phyloP scores from a whole-genome alignment of 1,284 basidiomycete genomes.

The Ustilago nuda region DNA sequence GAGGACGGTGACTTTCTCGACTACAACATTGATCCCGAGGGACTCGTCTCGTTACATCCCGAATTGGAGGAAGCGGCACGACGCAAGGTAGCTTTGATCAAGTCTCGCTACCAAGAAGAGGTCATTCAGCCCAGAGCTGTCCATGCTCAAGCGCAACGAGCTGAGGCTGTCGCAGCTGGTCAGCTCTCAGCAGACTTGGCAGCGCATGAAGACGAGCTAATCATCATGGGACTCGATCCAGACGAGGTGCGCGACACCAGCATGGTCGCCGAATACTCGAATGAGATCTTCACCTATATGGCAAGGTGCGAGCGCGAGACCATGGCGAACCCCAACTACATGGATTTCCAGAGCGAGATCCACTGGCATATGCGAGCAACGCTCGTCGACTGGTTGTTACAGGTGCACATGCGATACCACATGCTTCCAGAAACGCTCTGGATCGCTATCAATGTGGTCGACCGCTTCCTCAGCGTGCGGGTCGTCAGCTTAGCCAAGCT shows the following conservation, averaged over 20 bases:
- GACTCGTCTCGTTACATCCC: constrained; percentile 62
- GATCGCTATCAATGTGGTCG: constrained; percentile 77
- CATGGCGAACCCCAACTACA: constrained; percentile 95
- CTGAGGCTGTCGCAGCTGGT: constrained; percentile 54
- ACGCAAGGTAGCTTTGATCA: constrained; percentile 58
- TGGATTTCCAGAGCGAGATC: constrained; percentile 93
- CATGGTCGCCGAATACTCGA: constrained; percentile 98
- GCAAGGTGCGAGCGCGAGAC: constrained; percentile 76
- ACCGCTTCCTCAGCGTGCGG: constrained; percentile 76
- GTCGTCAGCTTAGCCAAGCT: constrained; percentile 76
- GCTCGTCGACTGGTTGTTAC: constrained; percentile 74
- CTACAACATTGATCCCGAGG: constrained; percentile 64
- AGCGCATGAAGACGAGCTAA: constrained; percentile 65
- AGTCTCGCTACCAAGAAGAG: constrained; percentile 55
- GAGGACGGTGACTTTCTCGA: constrained; percentile 53
- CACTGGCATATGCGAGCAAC: constrained; percentile 76
- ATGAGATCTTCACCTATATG: constrained; percentile 99
- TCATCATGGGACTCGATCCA: constrained; percentile 65
- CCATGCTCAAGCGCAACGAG: constrained; percentile 55
- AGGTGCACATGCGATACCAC: constrained; percentile 77
- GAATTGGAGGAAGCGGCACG: constrained; percentile 63
- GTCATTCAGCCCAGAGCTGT: constrained; percentile 58
- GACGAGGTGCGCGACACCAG: constrained; percentile 87
- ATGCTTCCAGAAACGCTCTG: constrained; percentile 78
- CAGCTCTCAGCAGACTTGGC: constrained; percentile 59